Base-by-base conservation (phyloP, 2,329 filamentous ascomycete genomes). In the Ustilaginoidea virens region DNA sequence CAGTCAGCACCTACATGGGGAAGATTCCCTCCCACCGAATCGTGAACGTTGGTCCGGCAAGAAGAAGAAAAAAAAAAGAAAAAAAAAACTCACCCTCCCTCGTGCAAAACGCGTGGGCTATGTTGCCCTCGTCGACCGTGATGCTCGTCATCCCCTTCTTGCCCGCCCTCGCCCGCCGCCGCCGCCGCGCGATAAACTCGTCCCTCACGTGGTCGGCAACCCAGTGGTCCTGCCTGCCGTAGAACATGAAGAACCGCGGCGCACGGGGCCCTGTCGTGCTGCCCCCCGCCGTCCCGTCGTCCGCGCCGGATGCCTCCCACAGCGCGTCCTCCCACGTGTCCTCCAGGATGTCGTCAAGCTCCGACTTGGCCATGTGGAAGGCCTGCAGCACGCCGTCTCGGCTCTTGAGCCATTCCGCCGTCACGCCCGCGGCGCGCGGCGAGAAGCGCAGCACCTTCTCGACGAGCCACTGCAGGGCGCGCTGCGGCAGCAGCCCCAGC, bases 181-280 rank as follows among this genome's bases (percentile, higher is more conserved):
- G 22, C 22, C 22, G 22, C 22, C 12, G 22, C 22, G 22, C 29
- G 30, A 76, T 68, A 33, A 77, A 66, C 17, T 56, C 57, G 37
- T 75, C 68, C 7, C 72, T 55, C 26, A 61, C 56, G 28, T 60
- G 52, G 27, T 69, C 53, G 3, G 66, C 63, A 2, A 78, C 68
- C 73, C 73, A 78, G 32, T 74, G 62, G 35, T 78, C 73, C 28
- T 64, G 49, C 35, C 61, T 52, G 2, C 63, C 72, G 37, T 74
- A 77, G 28, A 72, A 66, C 37, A 74, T 60, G 37, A 67, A 63
- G 40, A 76, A 67, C 35, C 61, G 69, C 1, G 61, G 62, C 14
- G 47, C 33, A 6, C 22, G n/a, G 22, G 10, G 14, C 22, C 22
- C 3, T 9, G 7, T 23, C 8, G 7, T 13, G 13, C 8, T 23